These are phyloP conservation scores for Exophiala sp. DNA, from an alignment of 2,329 filamentous ascomycete genomes.

Conservation along the genomic window DNA sequence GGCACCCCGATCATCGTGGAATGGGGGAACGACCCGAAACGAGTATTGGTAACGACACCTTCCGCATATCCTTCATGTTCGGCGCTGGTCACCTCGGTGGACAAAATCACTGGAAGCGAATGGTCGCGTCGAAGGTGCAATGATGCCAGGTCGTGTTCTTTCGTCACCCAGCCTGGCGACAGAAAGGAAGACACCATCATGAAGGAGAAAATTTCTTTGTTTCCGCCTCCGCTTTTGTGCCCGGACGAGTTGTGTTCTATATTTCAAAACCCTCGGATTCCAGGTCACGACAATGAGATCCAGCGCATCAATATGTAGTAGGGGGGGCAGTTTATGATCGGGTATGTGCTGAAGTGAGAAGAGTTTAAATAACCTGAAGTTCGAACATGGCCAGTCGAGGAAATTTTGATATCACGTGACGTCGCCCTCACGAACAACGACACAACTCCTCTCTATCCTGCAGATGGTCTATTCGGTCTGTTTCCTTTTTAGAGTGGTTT, in stretches of 20 bases:
- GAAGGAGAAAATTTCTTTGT: too few species aligned
- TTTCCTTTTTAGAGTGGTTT: too few species aligned
- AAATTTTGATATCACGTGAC: slow-evolving; percentile 7
- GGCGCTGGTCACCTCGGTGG: slow-evolving; percentile 48
- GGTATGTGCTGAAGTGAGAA: not conserved
- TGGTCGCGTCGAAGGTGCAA: slow-evolving; percentile 85
- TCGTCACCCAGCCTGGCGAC: slow-evolving; percentile 58
- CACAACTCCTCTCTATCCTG: too few species aligned
- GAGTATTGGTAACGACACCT: slow-evolving; percentile 78
- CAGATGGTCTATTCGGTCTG: too few species aligned
- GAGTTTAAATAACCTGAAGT: not conserved
- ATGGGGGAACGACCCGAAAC: slow-evolving; percentile 86
- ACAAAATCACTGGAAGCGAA: slow-evolving; percentile 67
- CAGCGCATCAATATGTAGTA: not conserved
- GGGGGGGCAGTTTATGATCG: not conserved
- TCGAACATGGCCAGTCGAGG: not conserved
- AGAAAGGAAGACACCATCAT: slow-evolving; percentile 65
- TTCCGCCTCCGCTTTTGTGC: too few species aligned
- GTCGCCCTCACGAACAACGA: not conserved
- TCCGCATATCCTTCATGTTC: slow-evolving; percentile 67
- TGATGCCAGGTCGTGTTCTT: slow-evolving; percentile 65
- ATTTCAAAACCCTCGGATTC: too few species aligned
- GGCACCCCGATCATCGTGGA: slow-evolving; percentile 68
- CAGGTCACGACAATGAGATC: too few species aligned
- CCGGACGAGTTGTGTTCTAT: too few species aligned